These are phyloP conservation scores for Saururus chinensis DNA, from an alignment of 164 flowering plant species.

Conservation along the genomic window DNA sequence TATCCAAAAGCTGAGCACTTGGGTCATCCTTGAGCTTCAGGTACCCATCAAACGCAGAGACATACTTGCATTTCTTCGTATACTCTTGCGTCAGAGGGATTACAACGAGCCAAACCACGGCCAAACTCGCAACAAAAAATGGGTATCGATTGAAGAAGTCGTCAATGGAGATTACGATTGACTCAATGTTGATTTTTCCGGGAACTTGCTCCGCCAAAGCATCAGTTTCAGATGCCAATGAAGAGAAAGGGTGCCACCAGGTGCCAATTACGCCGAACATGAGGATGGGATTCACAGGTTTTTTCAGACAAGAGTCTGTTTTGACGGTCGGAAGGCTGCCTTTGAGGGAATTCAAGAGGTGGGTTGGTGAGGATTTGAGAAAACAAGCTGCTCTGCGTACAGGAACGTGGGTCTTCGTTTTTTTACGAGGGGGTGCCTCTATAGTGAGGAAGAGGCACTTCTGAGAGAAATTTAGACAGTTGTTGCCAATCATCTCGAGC, in stretches of 20 bases:
- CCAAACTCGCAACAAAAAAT: constrained; percentile 64
- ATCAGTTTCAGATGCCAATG: constrained; percentile 35
- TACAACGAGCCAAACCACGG: constrained; percentile 75
- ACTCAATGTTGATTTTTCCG: constrained; percentile 52
- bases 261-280: no score
- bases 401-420: no score
- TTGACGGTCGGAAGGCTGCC: no score
- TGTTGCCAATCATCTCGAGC: no score
- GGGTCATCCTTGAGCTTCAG: constrained; percentile 59
- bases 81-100: constrained; percentile 58
- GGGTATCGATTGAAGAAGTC: constrained; percentile 72
- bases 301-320: no score
- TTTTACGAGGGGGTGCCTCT: no score
- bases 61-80: constrained; percentile 48
- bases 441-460: no score
- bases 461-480: no score
- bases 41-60: constrained; percentile 60
- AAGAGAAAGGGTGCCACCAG: constrained; percentile 19
- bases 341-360: no score
- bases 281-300: no score
- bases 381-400: no score
- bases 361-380: no score
- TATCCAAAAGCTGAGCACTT: constrained; percentile 54
- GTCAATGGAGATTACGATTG: constrained; percentile 62
- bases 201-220: constrained; percentile 24